Evolutionary conservation across 495 filamentous ascomycete species (phyloP), one percentile per base, ranked within the genome.

Genomic region (Parathielavia appendiculata): DNA sequence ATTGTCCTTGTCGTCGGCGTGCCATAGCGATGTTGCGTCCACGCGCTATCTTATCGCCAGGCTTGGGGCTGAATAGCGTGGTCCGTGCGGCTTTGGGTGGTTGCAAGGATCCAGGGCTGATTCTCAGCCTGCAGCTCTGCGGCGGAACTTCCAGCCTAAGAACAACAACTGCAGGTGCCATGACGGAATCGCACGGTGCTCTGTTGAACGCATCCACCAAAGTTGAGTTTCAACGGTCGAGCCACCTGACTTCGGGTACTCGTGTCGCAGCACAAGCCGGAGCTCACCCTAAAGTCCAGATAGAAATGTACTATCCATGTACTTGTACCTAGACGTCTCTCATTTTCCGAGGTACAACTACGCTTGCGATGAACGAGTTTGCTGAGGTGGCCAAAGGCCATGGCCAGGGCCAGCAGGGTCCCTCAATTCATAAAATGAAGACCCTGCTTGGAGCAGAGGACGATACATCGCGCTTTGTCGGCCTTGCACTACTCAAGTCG

Each of bases 401-500:
- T 2, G 26, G 26, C 26, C 26, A 30, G 26, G 26, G 26, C 26
- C 26, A 56, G 11, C 50, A 62, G 51, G 43, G 53, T 5, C 49
- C 51, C 26, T 67, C 67, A 3, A 39, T 77, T 46, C 59, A 71
- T 40, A 76, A 78, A 54, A 73, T 80, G 44, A 63, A 76, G 50
- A 61, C 69, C 0, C 71, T 83, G 20, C 75, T 88, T 9, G 71
- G 71, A 45, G 61, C 81, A 55, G 81, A 79, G 19, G 80, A 85
- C 62, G 84, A 87, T 60, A 87, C 83, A 0, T 80, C 79, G 6
- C 78, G 81, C 49, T 86, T 88, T 52, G 83, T 87, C 39, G 85
- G 85, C 0, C 72, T 87, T n/a, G 80, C 84, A 0, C 69, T 87
- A 41, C 67, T 87, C 39, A 84, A 81, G 55, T 77, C 81, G 9